phyloP scores from a whole-genome alignment of 2,329 filamentous ascomycete species.

The Paecilomyces variotii region DNA sequence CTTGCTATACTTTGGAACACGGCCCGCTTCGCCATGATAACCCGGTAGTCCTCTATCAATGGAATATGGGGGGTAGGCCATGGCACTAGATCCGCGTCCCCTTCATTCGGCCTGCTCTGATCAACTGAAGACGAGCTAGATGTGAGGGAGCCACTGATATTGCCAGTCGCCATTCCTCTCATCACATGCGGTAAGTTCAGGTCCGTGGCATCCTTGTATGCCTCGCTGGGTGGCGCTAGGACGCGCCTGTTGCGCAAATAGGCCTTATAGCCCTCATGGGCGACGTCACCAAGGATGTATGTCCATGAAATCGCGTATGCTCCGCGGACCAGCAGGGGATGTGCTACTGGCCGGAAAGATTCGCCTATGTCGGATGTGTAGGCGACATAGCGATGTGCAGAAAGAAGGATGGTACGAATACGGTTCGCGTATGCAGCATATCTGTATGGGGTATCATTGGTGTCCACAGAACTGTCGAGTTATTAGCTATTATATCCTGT shows the following conservation, averaged over 20 bases:
- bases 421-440: conserved; percentile 90
- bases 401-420: conserved; percentile 76
- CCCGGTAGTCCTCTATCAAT: conserved; percentile 79
- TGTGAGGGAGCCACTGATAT: conserved; percentile 14
- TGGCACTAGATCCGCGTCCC: conserved; percentile 18
- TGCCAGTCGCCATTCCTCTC: conserved; percentile 29
- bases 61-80: conserved; percentile 46
- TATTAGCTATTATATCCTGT: conserved; percentile 7
- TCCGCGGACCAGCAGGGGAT: conserved; percentile 68
- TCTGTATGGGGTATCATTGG: conserved; percentile 75
- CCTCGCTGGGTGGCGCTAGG: conserved; percentile 58
- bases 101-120: conserved; percentile 5
- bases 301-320: conserved; percentile 91
- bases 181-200: conserved; percentile 22
- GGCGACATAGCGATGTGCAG: conserved; percentile 90
- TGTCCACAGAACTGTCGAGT: conserved; percentile 57
- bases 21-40: conserved; percentile 83
- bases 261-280: conserved; percentile 89
- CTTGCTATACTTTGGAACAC: conserved; percentile 85
- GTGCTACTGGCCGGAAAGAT: conserved; percentile 86
- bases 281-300: conserved; percentile 84
- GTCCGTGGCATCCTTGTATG: conserved; percentile 31
- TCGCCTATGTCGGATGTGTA: conserved; percentile 97
- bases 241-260: conserved; percentile 78
- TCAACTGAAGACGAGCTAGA: neutral